Base-by-base conservation (phyloP, 345 rosid genomes). In the Eucalyptus polybractea region DNA sequence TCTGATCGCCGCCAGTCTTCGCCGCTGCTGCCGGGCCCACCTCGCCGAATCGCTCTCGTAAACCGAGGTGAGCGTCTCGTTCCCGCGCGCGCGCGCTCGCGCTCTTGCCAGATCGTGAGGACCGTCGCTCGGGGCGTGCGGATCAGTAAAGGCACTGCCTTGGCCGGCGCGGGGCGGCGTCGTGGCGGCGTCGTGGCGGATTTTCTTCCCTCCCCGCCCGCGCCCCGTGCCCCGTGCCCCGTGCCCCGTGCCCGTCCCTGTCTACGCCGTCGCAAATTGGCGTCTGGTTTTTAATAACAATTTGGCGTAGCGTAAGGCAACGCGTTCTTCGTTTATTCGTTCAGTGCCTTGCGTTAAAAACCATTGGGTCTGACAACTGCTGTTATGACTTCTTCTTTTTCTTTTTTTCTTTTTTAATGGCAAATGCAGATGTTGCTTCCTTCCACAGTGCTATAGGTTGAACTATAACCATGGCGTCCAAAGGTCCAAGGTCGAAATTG, bases 401-500 rank as follows among this genome's bases (percentile, higher is more conserved):
- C 69, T 25, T 88, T n/a, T 24, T 11, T 2, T 13, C 29, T 19
- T 22, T 21, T 27, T 88, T 88, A 6, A 11, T 31, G 37, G 89
- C 16, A 67, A 81, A 56, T 87, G 89, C 87, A 90, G 89, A 58
- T 87, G 31, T 90, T 65, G 44, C 87, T 29, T 44, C 60, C 54
- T 31, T 87, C 83, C 87, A 49, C 16, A 21, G 85, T 83, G 83
- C 47, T 62, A 49, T 90, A 90, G 67, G 60, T 87, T 44, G 33
- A 65, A 49, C 67, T 58, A 19, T 58, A 62, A 91, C 91, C 90
- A 95, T 95, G 97, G 95, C 96, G 24, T 94, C 97, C 58, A 95
- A 95, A 91, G 97, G 95, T 90, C 94, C 94, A 56, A 92, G 93
- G 91, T 91, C 95, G 87, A 96, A 92, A 95, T 96, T 95, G 88